A percentile compares a stretch with the other conserved stretches of the same genome.
Evolutionary conservation across 2,329 filamentous ascomycete genomes (phyloP).

Genomic region (Colletotrichum limetticola): DNA sequence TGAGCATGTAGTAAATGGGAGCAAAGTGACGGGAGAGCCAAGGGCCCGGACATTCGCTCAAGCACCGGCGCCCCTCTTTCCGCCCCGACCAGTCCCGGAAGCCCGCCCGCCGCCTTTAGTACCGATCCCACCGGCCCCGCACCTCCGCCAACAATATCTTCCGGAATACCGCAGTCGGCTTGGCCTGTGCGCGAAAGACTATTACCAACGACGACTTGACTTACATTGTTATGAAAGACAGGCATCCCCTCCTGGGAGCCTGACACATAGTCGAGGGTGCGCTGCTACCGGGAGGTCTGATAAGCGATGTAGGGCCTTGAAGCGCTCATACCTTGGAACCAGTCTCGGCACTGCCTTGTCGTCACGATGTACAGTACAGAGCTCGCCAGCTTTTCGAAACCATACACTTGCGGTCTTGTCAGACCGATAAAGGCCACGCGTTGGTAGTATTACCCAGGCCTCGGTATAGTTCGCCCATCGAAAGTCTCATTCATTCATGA

Average conservation of each 20-base stretch:
- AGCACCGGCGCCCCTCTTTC: neutral
- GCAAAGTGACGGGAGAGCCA: neutral
- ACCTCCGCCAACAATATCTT: neutral
- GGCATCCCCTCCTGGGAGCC: neutral
- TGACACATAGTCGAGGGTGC: neutral
- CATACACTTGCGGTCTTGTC: no score
- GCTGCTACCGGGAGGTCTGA: no score
- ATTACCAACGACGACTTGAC: no score
- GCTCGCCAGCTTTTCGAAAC: no score
- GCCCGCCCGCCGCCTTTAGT: neutral
- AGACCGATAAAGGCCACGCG: neutral
- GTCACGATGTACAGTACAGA: neutral
- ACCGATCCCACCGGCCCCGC: neutral
- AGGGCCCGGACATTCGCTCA: neutral
- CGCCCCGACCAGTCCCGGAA: neutral
- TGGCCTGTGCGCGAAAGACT: neutral
- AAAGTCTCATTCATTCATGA: conserved; percentile 31
- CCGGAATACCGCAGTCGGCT: neutral
- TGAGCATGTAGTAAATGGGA: neutral
- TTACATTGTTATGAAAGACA: neutral
- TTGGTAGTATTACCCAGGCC: no score
- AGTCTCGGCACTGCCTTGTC: neutral
- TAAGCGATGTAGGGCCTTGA: no score
- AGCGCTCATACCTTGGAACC: neutral
- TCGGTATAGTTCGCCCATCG: neutral